Evolutionary conservation across 345 rosid genomes (phyloP), one percentile per base, ranked within the genome.

Genomic region (Eucalyptus polyanthemos): DNA sequence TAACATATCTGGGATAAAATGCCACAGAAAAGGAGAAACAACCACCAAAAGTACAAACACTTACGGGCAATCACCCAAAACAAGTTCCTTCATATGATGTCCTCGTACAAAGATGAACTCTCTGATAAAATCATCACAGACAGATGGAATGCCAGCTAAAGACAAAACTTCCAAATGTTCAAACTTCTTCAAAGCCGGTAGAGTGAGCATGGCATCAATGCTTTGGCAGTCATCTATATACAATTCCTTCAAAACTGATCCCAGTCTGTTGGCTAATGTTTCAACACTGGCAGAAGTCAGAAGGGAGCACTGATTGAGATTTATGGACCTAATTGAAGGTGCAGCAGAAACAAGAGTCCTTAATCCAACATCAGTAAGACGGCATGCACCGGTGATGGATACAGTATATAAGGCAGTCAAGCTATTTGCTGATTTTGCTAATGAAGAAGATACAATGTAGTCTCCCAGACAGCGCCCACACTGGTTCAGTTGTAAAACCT

Each of bases 391-490:
- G 37, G 80, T 91, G 87, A 97, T 87, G 86, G 98, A 97, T 89
- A 97, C 88, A 87, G 94, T 92, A 69, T 95, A 92, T 60, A 97
- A 92, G 80, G 89, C 80, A 47, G 95, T 95, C 92, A 97, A 93
- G 93, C 94, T 90, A 67, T 93, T 91, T 54, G 93, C 86, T 86
- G 96, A 94, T 89, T 89, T 91, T 67, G 94, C 96, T 90, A 96
- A 90, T 92, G 97, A 93, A 86, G 91, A 88, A 65, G 31, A 90
- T 88, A 97, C 44, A 50, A 87, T 42, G 88, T 93, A 93, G 93
- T 97, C 99, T 65, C 98, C 88, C 95, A 97, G 60, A 91, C 99
- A 96, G 87, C 95, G 96, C 24, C 99, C 99, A 93, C 98, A 94
- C 85, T 91, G 93, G 90, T 95, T 97, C 51, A 97, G 97, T 91